Base-by-base conservation (phyloP, 345 rosid genomes). In the Acer negundo region DNA sequence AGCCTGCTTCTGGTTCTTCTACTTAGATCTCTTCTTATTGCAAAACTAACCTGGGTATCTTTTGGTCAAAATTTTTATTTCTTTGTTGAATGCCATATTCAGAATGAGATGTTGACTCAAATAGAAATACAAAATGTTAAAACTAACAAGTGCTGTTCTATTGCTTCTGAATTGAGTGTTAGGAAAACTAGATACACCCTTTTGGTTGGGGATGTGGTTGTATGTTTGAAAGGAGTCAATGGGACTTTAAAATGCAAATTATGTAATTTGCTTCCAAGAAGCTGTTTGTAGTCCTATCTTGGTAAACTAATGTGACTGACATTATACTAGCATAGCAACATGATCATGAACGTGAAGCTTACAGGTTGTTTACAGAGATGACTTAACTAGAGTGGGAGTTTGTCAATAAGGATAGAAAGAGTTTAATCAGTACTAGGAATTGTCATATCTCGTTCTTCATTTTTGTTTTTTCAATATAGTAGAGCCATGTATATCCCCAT, bases 1-100 rank as follows among this genome's bases (percentile, higher is more conserved):
- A 94, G 86, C 91, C 93, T 62, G 69, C 85, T 23, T 82, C 92
- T 51, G 56, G 80, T 70, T 69, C 73, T 73, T 16, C 69, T 15
- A 66, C 28, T 63, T 62, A 35, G 81, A 42, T 31, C 5, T 31
- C 35, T 31, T 31, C 35, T 31, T 31, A 31, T 31, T 31, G 35
- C 35, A 3, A 31, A 3, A 5, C 35, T 28, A 28, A 28, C 31
- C 31, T 28, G 31, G 3, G 35, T 31, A 31, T 31, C 35, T 31
- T 31, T 31, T 31, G 35, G 35, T 31, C 35, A 31, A 31, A 31
- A 2, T 31, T 49, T 49, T 49, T 15, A 23, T 47, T 47, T 31
- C 35, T 24, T 47, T 47, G 23, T 51, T 5, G 20, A 59, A 70
- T 26, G 23, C 59, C 20, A 6, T 42, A 38, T 26, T 26, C 2